Evolutionary conservation across 208 protist species (phyloP), one percentile per base, ranked within the genome.

Genomic region (Wallacemonas sp.): DNA sequence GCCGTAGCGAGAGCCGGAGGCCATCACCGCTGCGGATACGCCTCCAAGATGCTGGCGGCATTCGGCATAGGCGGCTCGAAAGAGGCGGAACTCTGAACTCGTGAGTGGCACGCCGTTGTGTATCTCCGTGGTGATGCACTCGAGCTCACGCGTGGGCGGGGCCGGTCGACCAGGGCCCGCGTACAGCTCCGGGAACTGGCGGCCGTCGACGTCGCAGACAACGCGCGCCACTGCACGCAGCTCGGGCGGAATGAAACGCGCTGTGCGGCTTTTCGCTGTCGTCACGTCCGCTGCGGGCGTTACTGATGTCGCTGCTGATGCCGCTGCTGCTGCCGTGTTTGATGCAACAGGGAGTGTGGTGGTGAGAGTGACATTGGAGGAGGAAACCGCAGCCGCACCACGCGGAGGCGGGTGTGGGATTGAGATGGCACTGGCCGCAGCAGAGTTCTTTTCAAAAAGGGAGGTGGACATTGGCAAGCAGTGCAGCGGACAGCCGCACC

Each of bases 221-320:
- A 80, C 85, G 11, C 68, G 67, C 38, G 84, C 89, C 43, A 90
- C 79, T 26, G 76, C 89, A 32, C 89, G 83, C 41, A 95, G 65
- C n/a, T 92, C 74, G 0, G 83, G 83, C 21, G 89, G 71, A 21
- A 92, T 80, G 46, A 62, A 54, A 9, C 49, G 70, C 29, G 49
- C 33, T 36, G 65, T 33, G 21, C 58, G 78, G 67, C 57, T 76
- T 44, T 49, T n/a, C n/a, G n/a, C n/a, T n/a, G n/a, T n/a, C n/a
- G n/a, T n/a, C n/a, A n/a, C 23, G 46, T 23, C 24, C 65, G 65
- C 41, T 56, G 49, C 9, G 5, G 9, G 44, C 19, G 44, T 41
- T 17, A 14, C 44, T 9, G 44, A 49, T 6, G 17, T 23, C 9
- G 17, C 19, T 23, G 44, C 9, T 9, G 44, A 17, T 23, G 9